Evolutionary conservation across 805 yeast genomes (phyloP).

Genomic region (Metschnikowia lunata): DNA sequence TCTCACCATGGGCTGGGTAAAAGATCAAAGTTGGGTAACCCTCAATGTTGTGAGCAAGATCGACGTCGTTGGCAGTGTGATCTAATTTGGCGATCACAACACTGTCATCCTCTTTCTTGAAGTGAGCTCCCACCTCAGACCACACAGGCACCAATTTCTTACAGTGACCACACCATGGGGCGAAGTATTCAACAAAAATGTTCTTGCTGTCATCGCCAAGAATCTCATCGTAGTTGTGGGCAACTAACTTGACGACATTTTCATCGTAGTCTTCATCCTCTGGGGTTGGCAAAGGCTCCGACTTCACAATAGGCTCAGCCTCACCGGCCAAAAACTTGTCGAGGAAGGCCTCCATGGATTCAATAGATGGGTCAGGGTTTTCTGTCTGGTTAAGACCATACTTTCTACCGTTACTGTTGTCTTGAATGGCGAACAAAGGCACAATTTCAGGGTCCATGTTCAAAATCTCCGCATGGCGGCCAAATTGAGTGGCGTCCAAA

Average conservation of each 20-base stretch:
- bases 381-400: slow-evolving; percentile 67
- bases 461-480: slow-evolving; percentile 81
- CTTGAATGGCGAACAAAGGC: slow-evolving; percentile 89
- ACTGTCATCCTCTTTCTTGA: slow-evolving; percentile 46
- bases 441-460: slow-evolving; percentile 75
- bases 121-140: slow-evolving; percentile 78
- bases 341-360: slow-evolving; percentile 59
- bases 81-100: slow-evolving; percentile 83
- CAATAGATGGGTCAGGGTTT: slow-evolving; percentile 39
- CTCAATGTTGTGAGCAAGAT: slow-evolving; percentile 56
- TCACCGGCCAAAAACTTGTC: slow-evolving; percentile 59
- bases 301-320: slow-evolving; percentile 69
- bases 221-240: slow-evolving; percentile 71
- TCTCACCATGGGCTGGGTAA: slow-evolving; percentile 69
- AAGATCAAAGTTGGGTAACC: slow-evolving; percentile 93
- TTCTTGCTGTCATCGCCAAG: slow-evolving; percentile 57
- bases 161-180: slow-evolving; percentile 98
- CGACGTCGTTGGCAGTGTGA: slow-evolving; percentile 86
- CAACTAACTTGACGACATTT: slow-evolving; percentile 74
- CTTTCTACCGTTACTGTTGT: slow-evolving; percentile 61
- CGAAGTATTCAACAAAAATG: slow-evolving; percentile 85
- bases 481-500: slow-evolving; percentile 73
- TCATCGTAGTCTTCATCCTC: slow-evolving; percentile 54
- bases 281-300: slow-evolving; percentile 78
- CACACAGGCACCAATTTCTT: slow-evolving; percentile 83